phyloP scores from a whole-genome alignment of 2,329 filamentous ascomycete genomes.

The Cordyceps fumosorosea region DNA sequence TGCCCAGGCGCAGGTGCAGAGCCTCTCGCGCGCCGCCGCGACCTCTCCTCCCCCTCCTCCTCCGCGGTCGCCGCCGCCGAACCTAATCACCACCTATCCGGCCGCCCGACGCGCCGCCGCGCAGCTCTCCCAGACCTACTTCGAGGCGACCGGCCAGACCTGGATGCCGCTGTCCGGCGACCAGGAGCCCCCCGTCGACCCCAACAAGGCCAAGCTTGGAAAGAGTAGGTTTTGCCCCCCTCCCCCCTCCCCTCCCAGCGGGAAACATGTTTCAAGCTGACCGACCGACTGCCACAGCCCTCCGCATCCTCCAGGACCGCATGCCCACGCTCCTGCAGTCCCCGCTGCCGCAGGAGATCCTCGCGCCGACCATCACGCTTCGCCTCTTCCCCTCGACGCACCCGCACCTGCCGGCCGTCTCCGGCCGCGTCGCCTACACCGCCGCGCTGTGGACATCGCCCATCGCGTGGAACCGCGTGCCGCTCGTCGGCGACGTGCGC shows the following conservation, averaged over 20 bases:
- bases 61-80: slow-evolving; percentile 1
- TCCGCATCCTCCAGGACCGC: slow-evolving; percentile 58
- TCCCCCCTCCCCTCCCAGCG: not conserved
- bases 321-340: slow-evolving; percentile 62
- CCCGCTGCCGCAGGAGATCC: slow-evolving; percentile 65
- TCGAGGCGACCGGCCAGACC: slow-evolving; percentile 25
- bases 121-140: slow-evolving; percentile 22
- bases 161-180: slow-evolving; percentile 22
- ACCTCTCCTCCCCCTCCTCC: slow-evolving; percentile 1
- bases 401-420: slow-evolving; percentile 85
- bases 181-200: slow-evolving; percentile 38
- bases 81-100: no score
- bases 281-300: slow-evolving; percentile 35
- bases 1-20: slow-evolving; percentile 25
- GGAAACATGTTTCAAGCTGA: not conserved
- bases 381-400: slow-evolving; percentile 71
- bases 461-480: slow-evolving; percentile 89
- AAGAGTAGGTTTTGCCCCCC: slow-evolving; percentile 51
- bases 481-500: slow-evolving; percentile 82
- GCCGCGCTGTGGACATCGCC: slow-evolving; percentile 95
- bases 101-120: slow-evolving; percentile 10
- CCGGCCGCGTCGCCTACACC: slow-evolving; percentile 81
- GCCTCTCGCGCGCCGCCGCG: slow-evolving; percentile 10
- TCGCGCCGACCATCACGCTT: slow-evolving; percentile 66
- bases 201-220: slow-evolving; percentile 57